phyloP scores from a whole-genome alignment of 2,329 filamentous ascomycete genomes.

The Nemania sp. region DNA sequence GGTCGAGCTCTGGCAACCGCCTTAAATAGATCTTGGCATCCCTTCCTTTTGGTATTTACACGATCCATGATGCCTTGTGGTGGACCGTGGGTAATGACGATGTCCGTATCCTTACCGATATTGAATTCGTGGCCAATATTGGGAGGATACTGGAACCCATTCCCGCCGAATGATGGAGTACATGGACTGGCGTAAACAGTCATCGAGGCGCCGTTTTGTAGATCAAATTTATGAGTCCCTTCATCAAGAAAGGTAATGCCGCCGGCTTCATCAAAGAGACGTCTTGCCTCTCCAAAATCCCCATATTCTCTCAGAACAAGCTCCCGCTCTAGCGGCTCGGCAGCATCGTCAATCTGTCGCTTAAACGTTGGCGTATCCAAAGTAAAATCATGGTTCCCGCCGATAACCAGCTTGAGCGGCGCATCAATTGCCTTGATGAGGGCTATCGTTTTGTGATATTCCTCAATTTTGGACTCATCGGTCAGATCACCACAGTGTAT shows the following conservation, averaged over 20 bases:
- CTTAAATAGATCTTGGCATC: constrained; percentile 49
- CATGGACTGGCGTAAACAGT: constrained; percentile 58
- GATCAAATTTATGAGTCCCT: constrained; percentile 50
- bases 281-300: constrained; percentile 41
- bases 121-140: constrained; percentile 40
- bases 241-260: constrained; percentile 55
- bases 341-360: constrained; percentile 34
- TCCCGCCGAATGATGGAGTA: constrained; percentile 45
- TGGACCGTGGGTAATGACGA: constrained; percentile 58
- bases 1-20: constrained; percentile 44
- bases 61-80: constrained; percentile 55
- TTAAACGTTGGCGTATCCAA: constrained; percentile 43
- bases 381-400: constrained; percentile 57
- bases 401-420: constrained; percentile 52
- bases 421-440: constrained; percentile 46
- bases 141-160: constrained; percentile 10
- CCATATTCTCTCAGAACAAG: constrained; percentile 44
- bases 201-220: constrained; percentile 54
- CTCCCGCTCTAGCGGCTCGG: constrained; percentile 19
- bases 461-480: constrained; percentile 45
- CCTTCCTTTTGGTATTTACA: constrained; percentile 40
- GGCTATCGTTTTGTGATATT: constrained; percentile 44
- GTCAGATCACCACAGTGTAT: constrained; percentile 58
- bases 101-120: constrained; percentile 45
- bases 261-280: constrained; percentile 45